Percentiles rank a stretch among this genome's conserved stretches.
Conservation (phyloP, 2,329 filamentous ascomycete genomes). For the Tricladium varicosporioides region DNA sequence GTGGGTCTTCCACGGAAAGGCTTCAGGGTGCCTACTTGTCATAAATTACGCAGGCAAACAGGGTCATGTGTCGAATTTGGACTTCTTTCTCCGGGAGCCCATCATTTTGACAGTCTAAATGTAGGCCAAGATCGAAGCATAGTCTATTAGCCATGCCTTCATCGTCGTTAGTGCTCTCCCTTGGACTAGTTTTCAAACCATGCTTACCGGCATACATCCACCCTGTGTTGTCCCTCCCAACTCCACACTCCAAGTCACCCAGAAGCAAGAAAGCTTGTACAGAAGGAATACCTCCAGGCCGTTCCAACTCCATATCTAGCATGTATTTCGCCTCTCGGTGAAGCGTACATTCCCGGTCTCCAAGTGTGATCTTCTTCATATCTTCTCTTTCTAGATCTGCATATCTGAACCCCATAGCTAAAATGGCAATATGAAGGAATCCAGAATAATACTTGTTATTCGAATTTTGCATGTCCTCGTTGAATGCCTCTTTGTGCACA, state of each 20-base stretch:
- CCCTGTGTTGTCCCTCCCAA: slow-evolving; percentile 51
- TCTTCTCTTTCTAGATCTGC: slow-evolving; percentile 49
- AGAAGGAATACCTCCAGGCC: slow-evolving; percentile 49
- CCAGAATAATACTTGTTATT: slow-evolving; percentile 49
- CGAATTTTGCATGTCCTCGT: slow-evolving; percentile 44
- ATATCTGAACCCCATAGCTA: slow-evolving; percentile 52
- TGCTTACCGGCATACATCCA: slow-evolving; percentile 53
- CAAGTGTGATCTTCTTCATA: slow-evolving; percentile 45
- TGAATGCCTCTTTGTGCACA: slow-evolving; percentile 49
- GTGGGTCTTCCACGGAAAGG: neutral
- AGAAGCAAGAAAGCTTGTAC: slow-evolving; percentile 51
- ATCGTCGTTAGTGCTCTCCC: neutral
- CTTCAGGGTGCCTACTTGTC: slow-evolving; percentile 39
- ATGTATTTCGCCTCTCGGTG: slow-evolving; percentile 54
- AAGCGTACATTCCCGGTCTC: slow-evolving; percentile 48
- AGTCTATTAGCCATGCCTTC: slow-evolving; percentile 43
- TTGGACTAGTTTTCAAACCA: neutral
- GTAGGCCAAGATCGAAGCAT: slow-evolving; percentile 48
- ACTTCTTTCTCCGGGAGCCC: slow-evolving; percentile 46
- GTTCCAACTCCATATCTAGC: slow-evolving; percentile 51
- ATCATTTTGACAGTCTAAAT: slow-evolving; percentile 43
- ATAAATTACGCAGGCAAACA: slow-evolving; percentile 51
- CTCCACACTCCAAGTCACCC: slow-evolving; percentile 52
- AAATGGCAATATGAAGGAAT: slow-evolving; percentile 50
- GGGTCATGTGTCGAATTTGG: slow-evolving; percentile 48